Evolutionary conservation across 768 basidiomycete genomes (phyloP), one percentile per base, ranked within the genome.

Genomic region (Auricularia sp.): DNA sequence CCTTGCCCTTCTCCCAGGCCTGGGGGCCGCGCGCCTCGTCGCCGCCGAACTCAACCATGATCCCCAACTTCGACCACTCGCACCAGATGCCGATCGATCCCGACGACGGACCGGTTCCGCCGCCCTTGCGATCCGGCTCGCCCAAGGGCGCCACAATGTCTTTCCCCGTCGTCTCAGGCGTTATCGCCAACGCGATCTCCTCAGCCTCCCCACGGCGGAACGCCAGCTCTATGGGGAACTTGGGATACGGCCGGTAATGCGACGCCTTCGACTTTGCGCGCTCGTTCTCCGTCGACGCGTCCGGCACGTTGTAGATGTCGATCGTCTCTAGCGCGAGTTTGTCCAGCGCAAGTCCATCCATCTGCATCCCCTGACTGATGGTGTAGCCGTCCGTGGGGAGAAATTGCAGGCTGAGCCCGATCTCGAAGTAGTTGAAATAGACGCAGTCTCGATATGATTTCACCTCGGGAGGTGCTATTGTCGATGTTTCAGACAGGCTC

Each of bases 71-170:
- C 34, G 85, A 80, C 94, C 94, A 97, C 75, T 97, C 93, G 68
- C 93, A 90, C 92, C 93, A 97, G 68, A 96, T 92, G 35, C 87
- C 88, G 69, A 96, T 90, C 37, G 89, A 92, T 45, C 90, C 90
- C 2, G 85, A 84, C 24, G 87, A 88, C 13, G 92, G 91, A 0
- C 92, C 92, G 8, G 85, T 78, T 1, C 95, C 94, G 24, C 94
- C 94, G 6, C 95, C 95, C 73, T 97, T 98, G 67, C 91, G 81
- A 71, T 84, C 84, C 6, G 95, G 95, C 75, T 98, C 95, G 10
- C 94, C 94, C 56, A 97, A 73, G 56, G 74, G 73, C 34, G 75
- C 70, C 8, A 97, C 89, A 66, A 98, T 86, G 0, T 92, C 85
- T 70, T 88, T 87, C 2, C 93, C 95, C 11, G 83, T 84, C 29